Conservation (phyloP, 495 filamentous ascomycete genomes). For the Trichoderma orchidacearum region DNA sequence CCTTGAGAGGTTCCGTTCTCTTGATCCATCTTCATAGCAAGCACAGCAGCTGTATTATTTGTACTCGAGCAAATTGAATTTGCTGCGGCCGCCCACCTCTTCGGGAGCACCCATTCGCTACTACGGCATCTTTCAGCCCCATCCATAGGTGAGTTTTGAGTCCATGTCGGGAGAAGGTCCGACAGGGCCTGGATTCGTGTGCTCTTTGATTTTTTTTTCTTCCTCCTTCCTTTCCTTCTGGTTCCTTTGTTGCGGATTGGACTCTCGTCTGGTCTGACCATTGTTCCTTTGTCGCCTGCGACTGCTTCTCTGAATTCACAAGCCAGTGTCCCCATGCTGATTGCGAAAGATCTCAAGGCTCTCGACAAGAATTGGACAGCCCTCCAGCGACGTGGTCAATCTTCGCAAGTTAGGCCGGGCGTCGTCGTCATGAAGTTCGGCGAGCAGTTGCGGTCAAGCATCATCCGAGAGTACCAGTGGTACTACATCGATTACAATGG, state of each 20-base stretch:
- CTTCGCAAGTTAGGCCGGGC: slow-evolving; percentile 20
- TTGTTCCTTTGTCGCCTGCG: neutral
- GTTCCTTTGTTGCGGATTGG: neutral
- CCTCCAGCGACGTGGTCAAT: slow-evolving; percentile 8
- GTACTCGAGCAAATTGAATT: too few species aligned
- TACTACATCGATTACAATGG: slow-evolving; percentile 97
- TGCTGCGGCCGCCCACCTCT: neutral
- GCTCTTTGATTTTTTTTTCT: neutral
- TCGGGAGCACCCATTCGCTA: neutral
- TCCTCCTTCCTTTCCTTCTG: neutral
- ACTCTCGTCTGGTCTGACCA: neutral
- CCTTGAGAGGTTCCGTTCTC: neutral
- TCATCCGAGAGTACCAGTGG: slow-evolving; percentile 90
- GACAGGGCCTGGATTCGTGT: neutral
- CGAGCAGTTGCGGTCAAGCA: slow-evolving; percentile 81
- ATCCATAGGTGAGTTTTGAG: neutral
- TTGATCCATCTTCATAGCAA: neutral
- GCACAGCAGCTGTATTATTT: too few species aligned
- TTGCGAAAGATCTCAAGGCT: slow-evolving; percentile 33
- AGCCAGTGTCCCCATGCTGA: slow-evolving; percentile 21
- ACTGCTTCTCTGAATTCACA: neutral
- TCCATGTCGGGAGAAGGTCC: neutral
- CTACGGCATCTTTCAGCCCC: neutral
- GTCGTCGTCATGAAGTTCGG: slow-evolving; percentile 70
- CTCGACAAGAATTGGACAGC: slow-evolving; percentile 17